These are phyloP conservation scores for Boletellus emodensis DNA, from an alignment of 768 basidiomycete species.

Conservation along the genomic window DNA sequence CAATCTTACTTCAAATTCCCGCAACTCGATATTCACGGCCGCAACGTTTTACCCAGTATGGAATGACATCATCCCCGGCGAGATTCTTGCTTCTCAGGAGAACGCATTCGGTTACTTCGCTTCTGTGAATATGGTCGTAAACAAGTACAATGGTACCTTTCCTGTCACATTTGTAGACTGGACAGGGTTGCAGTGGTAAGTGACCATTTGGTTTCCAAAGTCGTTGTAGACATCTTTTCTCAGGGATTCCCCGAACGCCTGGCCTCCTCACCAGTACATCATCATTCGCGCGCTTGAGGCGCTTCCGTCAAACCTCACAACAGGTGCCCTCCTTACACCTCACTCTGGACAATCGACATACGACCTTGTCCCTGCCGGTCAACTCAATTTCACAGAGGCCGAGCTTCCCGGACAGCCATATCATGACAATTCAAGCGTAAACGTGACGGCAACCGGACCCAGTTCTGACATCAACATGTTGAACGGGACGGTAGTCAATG, in stretches of 20 bases:
- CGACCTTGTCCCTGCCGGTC: conserved; percentile 69
- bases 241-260: conserved; percentile 85
- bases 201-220: not conserved
- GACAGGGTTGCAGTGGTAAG: conserved; percentile 78
- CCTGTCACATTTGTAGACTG: conserved; percentile 70
- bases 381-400: conserved; percentile 70
- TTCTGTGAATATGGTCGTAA: conserved; percentile 71
- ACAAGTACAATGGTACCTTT: conserved; percentile 84
- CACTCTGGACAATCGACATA: conserved; percentile 54
- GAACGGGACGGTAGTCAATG: conserved; percentile 58
- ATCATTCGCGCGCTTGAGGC: conserved; percentile 70
- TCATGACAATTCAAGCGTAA: conserved; percentile 33
- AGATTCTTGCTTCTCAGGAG: conserved; percentile 51
- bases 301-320: conserved; percentile 70
- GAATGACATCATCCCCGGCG: conserved; percentile 78
- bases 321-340: conserved; percentile 50
- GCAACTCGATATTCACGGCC: conserved; percentile 62
- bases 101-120: conserved; percentile 74
- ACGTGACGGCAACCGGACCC: conserved; percentile 49
- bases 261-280: conserved; percentile 87
- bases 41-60: conserved; percentile 85
- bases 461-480: conserved; percentile 58
- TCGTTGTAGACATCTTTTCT: not conserved
- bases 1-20: conserved; percentile 64
- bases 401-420: conserved; percentile 68